Evolutionary conservation across 768 basidiomycete genomes (phyloP).

Genomic region (Naganishia antarctica): DNA sequence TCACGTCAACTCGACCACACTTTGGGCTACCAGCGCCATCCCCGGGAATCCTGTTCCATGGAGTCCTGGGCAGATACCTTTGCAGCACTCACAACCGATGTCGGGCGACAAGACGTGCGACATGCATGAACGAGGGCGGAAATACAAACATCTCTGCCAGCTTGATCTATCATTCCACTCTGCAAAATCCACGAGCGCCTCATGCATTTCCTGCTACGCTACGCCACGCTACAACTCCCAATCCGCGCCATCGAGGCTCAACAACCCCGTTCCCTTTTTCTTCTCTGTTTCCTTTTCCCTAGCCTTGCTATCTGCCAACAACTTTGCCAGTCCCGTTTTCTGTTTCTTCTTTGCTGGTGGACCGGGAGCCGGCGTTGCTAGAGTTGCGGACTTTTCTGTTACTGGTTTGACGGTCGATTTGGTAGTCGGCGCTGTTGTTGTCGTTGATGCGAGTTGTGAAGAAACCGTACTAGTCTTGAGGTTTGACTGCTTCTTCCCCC

Average conservation of each 20-base stretch:
- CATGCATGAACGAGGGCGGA: no score
- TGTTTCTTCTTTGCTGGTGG: slow-evolving; percentile 28
- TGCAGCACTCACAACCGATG: no score
- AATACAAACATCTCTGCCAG: no score
- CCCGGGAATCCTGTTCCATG: no score
- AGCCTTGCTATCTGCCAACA: slow-evolving; percentile 27
- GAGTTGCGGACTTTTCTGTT: not conserved
- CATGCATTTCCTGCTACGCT: no score
- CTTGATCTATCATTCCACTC: no score
- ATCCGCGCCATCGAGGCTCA: slow-evolving; percentile 11
- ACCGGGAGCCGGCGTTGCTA: not conserved
- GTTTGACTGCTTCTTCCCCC: not conserved
- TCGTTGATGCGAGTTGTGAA: not conserved
- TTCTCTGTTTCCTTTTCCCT: slow-evolving; percentile 19
- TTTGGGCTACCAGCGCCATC: no score
- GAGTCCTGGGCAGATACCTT: no score
- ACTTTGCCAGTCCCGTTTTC: slow-evolving; percentile 26
- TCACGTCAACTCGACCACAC: no score
- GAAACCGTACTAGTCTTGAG: slow-evolving; percentile 3
- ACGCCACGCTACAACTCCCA: slow-evolving; percentile 1
- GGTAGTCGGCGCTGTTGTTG: not conserved
- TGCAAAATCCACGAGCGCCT: no score
- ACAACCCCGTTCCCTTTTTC: slow-evolving; percentile 2
- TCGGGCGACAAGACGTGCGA: no score
- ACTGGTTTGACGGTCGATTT: not conserved